These are phyloP conservation scores for Cercospora beticola DNA, from an alignment of 2,329 filamentous ascomycete genomes.

Conservation along the genomic window DNA sequence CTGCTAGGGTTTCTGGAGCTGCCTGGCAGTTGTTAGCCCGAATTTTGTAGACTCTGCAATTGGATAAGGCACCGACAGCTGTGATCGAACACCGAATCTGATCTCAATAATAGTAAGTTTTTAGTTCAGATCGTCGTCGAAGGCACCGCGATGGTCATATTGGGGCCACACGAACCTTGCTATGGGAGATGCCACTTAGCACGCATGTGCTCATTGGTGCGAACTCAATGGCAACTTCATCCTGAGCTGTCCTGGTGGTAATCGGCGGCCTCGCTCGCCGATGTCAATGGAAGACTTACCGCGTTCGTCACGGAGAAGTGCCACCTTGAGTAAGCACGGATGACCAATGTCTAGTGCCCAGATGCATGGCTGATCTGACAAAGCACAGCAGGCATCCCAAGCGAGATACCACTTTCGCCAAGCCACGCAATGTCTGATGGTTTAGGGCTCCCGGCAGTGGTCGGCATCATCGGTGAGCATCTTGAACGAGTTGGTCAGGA, in stretches of 20 bases:
- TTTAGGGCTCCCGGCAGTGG: background rate
- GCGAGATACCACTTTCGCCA: background rate
- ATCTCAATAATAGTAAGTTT: background rate
- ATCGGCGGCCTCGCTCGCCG: background rate
- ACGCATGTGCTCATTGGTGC: background rate
- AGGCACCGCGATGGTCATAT: background rate
- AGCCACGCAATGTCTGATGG: background rate
- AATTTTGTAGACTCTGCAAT: background rate
- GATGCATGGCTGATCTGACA: background rate
- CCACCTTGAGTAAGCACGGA: background rate
- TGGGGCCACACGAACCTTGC: background rate
- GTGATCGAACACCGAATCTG: background rate
- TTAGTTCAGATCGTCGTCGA: background rate
- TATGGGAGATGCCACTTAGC: background rate
- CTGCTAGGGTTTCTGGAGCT: background rate
- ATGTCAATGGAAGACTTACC: background rate
- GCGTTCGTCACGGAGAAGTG: background rate
- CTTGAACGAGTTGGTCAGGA: background rate
- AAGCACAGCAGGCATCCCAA: background rate
- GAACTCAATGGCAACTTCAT: background rate
- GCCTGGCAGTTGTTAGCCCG: background rate
- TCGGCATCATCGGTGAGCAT: background rate
- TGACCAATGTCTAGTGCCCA: background rate
- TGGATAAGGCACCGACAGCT: background rate
- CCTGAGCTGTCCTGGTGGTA: background rate